Conservation (phyloP, 345 rosid genomes). For the Reutealis trisperma region DNA sequence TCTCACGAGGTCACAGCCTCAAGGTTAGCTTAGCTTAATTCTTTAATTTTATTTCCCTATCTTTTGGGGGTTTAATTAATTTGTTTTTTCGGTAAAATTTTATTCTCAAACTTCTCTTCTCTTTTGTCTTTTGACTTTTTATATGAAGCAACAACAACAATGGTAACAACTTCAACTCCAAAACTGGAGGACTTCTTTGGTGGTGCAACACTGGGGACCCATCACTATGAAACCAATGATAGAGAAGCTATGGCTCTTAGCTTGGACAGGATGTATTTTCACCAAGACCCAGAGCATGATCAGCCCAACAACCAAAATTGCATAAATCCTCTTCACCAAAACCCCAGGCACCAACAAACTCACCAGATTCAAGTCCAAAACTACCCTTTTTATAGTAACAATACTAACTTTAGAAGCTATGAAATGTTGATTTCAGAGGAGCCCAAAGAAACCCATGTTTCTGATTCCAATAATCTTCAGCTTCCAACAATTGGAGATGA, state of each 20-base stretch:
- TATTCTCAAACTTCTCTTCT: constrained; percentile 14
- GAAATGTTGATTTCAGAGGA: constrained; percentile 37
- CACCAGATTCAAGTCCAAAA: constrained; percentile 38
- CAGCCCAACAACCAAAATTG: constrained; percentile 36
- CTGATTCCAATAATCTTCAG: constrained; percentile 34
- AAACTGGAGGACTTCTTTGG: constrained; percentile 92
- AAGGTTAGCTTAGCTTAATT: constrained; percentile 43
- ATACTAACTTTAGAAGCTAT: constrained; percentile 44
- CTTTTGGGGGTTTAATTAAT: constrained; percentile 30
- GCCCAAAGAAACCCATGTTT: constrained; percentile 33
- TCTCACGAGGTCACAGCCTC: constrained; percentile 67
- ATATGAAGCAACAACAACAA: constrained; percentile 45
- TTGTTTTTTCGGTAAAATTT: constrained; percentile 14
- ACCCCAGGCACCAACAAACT: constrained; percentile 26
- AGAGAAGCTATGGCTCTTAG: constrained; percentile 79
- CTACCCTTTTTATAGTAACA: constrained; percentile 35
- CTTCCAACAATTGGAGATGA: constrained; percentile 45
- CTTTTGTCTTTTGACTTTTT: constrained; percentile 33
- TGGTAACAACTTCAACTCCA: constrained; percentile 61
- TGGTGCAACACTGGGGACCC: constrained; percentile 65
- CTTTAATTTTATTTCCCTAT: constrained; percentile 22
- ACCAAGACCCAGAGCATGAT: constrained; percentile 38
- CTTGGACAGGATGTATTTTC: constrained; percentile 64
- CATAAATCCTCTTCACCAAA: constrained; percentile 32
- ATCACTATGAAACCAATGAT: constrained; percentile 56